Conservation (phyloP, 2,329 filamentous ascomycete species). For the Eutypella sp. region DNA sequence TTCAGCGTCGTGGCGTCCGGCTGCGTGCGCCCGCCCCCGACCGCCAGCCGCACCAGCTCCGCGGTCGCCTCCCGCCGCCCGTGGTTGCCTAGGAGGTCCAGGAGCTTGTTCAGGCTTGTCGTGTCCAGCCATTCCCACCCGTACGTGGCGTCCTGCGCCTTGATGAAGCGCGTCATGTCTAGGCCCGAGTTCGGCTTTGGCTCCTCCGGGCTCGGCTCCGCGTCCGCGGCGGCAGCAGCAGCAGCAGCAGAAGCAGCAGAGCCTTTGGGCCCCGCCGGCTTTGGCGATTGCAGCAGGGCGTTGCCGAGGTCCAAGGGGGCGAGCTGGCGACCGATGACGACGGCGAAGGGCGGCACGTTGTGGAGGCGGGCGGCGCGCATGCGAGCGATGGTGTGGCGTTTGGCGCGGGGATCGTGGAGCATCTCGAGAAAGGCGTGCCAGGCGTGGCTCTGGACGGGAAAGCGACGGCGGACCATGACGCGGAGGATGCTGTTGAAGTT, state of each 20-base stretch:
- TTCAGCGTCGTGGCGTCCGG: slow-evolving; percentile 21
- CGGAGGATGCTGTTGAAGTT: slow-evolving; percentile 20
- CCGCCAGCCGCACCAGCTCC: slow-evolving; percentile 15
- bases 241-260: neutral
- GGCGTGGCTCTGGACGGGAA: slow-evolving; percentile 14
- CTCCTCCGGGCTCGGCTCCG: too few species aligned
- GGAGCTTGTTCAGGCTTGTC: slow-evolving; percentile 21
- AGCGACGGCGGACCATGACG: slow-evolving; percentile 22
- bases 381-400: slow-evolving; percentile 42
- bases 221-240: neutral
- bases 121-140: slow-evolving; percentile 22
- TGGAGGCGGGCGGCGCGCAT: slow-evolving; percentile 17
- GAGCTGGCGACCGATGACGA: slow-evolving; percentile 19
- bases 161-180: slow-evolving; percentile 13
- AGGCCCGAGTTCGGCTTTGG: too few species aligned
- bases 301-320: slow-evolving; percentile 16
- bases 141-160: slow-evolving; percentile 14
- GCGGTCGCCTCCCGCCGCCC: slow-evolving; percentile 12
- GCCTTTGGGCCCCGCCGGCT: neutral
- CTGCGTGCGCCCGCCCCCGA: neutral
- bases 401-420: slow-evolving; percentile 32
- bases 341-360: slow-evolving; percentile 13
- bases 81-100: slow-evolving; percentile 19
- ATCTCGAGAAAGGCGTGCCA: slow-evolving; percentile 32
- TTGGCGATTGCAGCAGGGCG: neutral